A percentile compares a stretch with the other conserved stretches of the same genome.
These are phyloP conservation scores for Parietichytrium sp. DNA, from an alignment of 108 stramenopile genomes.

Conservation along the genomic window DNA sequence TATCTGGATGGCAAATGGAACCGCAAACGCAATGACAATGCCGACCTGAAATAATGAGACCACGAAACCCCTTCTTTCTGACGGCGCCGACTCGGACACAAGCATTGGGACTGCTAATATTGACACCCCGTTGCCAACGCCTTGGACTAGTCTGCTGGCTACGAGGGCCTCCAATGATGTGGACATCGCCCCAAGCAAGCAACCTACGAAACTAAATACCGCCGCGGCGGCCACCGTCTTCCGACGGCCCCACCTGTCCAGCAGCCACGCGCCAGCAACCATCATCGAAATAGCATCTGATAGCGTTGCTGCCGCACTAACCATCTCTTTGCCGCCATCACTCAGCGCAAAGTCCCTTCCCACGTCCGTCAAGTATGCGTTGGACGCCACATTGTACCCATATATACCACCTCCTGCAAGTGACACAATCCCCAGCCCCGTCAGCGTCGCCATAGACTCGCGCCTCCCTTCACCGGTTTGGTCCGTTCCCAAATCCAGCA, in stretches of 20 bases:
- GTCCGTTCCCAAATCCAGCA: no score
- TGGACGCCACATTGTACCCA: neutral
- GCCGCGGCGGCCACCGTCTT: neutral
- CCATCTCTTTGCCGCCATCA: neutral
- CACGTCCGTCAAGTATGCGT: constrained; percentile 6
- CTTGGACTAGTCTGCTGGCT: neutral
- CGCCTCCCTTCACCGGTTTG: no score
- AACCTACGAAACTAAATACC: neutral
- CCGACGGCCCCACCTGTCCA: constrained; percentile 4
- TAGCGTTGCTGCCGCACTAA: constrained; percentile 1
- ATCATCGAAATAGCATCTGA: constrained; percentile 18
- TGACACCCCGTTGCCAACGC: neutral
- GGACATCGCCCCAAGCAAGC: neutral
- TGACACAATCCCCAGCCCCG: neutral
- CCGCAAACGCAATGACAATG: neutral
- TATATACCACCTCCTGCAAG: neutral
- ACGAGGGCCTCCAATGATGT: neutral
- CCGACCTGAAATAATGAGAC: constrained; percentile 14
- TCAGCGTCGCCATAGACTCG: neutral
- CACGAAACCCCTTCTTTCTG: neutral
- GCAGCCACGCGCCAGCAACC: neutral
- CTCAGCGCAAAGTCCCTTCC: neutral
- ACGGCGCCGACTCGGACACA: constrained; percentile 22
- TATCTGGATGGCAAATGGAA: neutral
- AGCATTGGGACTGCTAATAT: constrained; percentile 36